phyloP scores from a whole-genome alignment of 2,329 filamentous ascomycete species.

The Pseudogymnoascus sp. region DNA sequence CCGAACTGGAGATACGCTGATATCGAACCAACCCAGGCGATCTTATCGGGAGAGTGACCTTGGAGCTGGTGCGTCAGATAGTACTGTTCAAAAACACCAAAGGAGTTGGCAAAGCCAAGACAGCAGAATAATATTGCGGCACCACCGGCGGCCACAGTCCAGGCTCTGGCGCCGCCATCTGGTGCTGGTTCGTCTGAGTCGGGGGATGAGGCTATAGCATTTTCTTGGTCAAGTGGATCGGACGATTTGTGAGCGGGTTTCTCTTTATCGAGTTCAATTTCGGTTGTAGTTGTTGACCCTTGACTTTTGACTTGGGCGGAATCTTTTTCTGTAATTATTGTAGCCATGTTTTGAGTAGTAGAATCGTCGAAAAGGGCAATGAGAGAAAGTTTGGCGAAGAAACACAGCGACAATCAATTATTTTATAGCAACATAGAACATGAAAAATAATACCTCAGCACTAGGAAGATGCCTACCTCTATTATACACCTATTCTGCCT shows the following conservation, averaged over 20 bases:
- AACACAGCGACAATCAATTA: neutral
- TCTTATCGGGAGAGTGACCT: constrained; percentile 40
- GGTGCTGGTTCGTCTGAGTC: constrained; percentile 33
- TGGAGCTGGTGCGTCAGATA: constrained; percentile 42
- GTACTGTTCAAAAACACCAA: constrained; percentile 48
- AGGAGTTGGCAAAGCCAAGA: constrained; percentile 36
- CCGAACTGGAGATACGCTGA: constrained; percentile 43
- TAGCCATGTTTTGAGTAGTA: neutral
- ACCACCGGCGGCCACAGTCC: constrained; percentile 11
- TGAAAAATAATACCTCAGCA: neutral
- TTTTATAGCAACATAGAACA: neutral
- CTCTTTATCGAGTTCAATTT: constrained; percentile 6
- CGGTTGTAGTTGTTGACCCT: neutral
- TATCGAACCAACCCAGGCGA: constrained; percentile 53
- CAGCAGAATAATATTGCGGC: constrained; percentile 13
- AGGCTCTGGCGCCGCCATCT: constrained; percentile 15
- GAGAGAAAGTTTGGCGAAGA: neutral
- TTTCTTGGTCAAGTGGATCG: constrained; percentile 30
- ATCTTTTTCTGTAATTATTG: neutral
- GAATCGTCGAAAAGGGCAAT: neutral
- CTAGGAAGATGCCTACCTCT: neutral
- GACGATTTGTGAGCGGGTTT: constrained; percentile 34
- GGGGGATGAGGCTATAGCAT: constrained; percentile 18
- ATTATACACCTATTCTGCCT: neutral
- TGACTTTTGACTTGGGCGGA: neutral